Base-by-base conservation (phyloP, 2,329 filamentous ascomycete species). In the Colletotrichum melonis region DNA sequence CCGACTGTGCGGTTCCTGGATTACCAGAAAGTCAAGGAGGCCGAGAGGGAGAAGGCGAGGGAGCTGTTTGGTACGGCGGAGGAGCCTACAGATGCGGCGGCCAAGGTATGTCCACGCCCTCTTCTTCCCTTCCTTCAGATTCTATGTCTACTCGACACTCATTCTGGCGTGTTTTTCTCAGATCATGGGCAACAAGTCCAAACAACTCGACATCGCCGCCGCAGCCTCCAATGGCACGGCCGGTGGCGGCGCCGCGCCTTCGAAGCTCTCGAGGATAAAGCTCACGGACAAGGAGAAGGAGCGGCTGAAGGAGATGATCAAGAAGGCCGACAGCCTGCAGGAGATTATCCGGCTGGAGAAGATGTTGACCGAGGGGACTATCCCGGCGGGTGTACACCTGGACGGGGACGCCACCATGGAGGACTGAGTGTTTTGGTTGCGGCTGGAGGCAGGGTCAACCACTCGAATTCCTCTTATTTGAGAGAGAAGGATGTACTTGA, bases 311-410 rank as follows among this genome's bases (percentile, higher is more conserved):
- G 92, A 95, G 79, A 88, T 96, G 85, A 97, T 99, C 82, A 92
- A 92, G 83, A 94, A 94, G 79, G 96, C 97, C 6, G 95, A 93
- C 82, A 97, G 93, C 79, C 82, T 99, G 79, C 93, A 95, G 77
- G 97, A 98, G 85, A 97, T 99, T 80, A 92, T 94, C 70, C 89
- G 91, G 77, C 82, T 99, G 80, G 97, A 99, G 86, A 97, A 96
- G 86, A 94, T 97, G 83, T 85, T 98, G 76, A 94, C 94, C 75
- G 96, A 98, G 82, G 97, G 97, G 1, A 88, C 94, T 79, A 88
- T 98, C 82, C 96, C 96, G 2, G 88, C 89, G 42, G 93, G 92
- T 32, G 89, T 92, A 38, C 86, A 89, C 46, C 79, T 84, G 46
- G 86, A 86, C 58, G 87, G 85, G 54, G 88, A 89, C 76, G 84